These are phyloP conservation scores for Vaccinium vitisidaea DNA, from an alignment of 148 eudicot genomes.

Conservation along the genomic window DNA sequence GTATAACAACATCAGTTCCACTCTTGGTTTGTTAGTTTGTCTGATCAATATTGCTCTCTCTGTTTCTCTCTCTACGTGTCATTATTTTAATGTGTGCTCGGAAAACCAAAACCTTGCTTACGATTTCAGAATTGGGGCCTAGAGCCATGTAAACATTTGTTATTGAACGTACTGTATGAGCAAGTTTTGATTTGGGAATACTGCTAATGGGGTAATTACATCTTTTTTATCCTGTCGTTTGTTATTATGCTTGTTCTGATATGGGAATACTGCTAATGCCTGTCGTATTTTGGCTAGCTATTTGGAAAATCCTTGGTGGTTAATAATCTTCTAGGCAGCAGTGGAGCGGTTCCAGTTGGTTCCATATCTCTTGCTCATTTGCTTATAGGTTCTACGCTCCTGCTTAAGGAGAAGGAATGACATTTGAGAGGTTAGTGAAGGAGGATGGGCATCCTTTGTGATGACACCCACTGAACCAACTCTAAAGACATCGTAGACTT, in stretches of 20 bases:
- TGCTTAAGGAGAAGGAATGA: not conserved
- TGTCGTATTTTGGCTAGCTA: not conserved
- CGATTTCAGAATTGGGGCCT: not conserved
- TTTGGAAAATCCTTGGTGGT: not conserved
- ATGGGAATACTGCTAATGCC: not conserved
- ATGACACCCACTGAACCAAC: slow-evolving; percentile 1
- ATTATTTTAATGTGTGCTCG: not conserved
- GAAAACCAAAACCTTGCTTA: not conserved
- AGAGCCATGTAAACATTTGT: not conserved
- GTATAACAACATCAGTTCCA: not conserved
- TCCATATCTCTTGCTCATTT: not conserved
- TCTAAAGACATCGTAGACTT: not conserved
- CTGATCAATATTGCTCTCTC: not conserved
- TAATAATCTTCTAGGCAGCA: slow-evolving; percentile 9
- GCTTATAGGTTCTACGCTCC: not conserved
- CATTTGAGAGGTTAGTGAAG: not conserved
- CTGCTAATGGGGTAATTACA: not conserved
- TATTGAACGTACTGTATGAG: not conserved
- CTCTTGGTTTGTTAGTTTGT: slow-evolving; percentile 1
- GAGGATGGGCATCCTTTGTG: not conserved
- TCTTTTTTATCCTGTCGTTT: not conserved
- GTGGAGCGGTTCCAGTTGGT: not conserved
- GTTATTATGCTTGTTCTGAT: slow-evolving; percentile 6
- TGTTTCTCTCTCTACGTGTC: not conserved
- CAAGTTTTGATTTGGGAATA: not conserved